Conservation (phyloP, 2,329 filamentous ascomycete species). For the Penicillium hordei region DNA sequence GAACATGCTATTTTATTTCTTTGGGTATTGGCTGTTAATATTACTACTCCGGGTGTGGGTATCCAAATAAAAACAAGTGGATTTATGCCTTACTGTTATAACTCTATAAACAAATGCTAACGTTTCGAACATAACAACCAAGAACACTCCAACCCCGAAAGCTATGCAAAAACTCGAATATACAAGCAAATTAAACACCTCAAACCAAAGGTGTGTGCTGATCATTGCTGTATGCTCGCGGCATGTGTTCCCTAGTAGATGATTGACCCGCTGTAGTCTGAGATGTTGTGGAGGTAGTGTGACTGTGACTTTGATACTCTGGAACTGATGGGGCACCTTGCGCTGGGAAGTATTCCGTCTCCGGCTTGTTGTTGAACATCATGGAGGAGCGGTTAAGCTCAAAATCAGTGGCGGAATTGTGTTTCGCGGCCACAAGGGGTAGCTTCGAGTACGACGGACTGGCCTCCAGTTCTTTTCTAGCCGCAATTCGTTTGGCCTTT, state of each 20-base stretch:
- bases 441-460: background rate
- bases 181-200: background rate
- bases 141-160: background rate
- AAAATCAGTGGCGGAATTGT: background rate
- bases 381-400: constrained; percentile 7
- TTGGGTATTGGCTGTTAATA: no score
- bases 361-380: constrained; percentile 10
- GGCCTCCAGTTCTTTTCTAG: constrained; percentile 1
- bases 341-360: background rate
- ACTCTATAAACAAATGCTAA: background rate
- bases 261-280: background rate
- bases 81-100: no score
- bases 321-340: background rate
- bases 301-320: background rate
- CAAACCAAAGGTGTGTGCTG: background rate
- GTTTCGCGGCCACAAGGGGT: background rate
- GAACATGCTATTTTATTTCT: no score
- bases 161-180: background rate
- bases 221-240: background rate
- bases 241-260: background rate
- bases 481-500: constrained; percentile 13
- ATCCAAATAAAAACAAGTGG: background rate
- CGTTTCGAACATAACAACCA: background rate
- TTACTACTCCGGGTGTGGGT: no score
- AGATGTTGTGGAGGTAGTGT: background rate